These are phyloP conservation scores for Amanita subjunquillea DNA, from an alignment of 768 basidiomycete species.

Conservation along the genomic window DNA sequence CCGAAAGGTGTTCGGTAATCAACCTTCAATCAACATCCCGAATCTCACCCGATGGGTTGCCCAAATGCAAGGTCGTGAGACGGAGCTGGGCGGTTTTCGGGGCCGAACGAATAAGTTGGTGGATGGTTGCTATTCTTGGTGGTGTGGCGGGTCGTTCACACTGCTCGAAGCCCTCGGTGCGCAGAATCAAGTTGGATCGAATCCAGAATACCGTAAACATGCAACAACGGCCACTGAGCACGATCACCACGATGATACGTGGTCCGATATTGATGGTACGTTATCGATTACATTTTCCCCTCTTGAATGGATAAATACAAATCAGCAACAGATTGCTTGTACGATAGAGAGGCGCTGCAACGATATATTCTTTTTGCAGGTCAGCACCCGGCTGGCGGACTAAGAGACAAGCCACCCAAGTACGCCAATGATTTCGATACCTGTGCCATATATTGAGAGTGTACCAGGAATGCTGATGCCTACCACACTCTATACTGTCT, in stretches of 20 bases:
- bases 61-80: constrained; percentile 73
- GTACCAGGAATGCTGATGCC: constrained; percentile 67
- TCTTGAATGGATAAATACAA: neutral
- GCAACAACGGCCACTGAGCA: neutral
- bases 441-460: neutral
- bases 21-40: constrained; percentile 42
- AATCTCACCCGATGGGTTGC: constrained; percentile 72
- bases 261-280: constrained; percentile 69
- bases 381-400: constrained; percentile 77
- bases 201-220: constrained; percentile 8
- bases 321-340: constrained; percentile 27
- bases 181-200: constrained; percentile 22
- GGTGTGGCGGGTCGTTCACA: constrained; percentile 86
- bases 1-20: constrained; percentile 8
- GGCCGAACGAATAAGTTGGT: constrained; percentile 98
- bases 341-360: constrained; percentile 67
- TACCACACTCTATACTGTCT: constrained; percentile 95
- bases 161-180: constrained; percentile 57
- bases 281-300: neutral
- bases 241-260: constrained; percentile 20
- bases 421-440: constrained; percentile 15
- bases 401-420: constrained; percentile 96
- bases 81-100: constrained; percentile 85
- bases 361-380: constrained; percentile 81
- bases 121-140: constrained; percentile 99